Evolutionary conservation across 1,284 basidiomycete genomes (phyloP).

Genomic region (Leccinum pachyderme): DNA sequence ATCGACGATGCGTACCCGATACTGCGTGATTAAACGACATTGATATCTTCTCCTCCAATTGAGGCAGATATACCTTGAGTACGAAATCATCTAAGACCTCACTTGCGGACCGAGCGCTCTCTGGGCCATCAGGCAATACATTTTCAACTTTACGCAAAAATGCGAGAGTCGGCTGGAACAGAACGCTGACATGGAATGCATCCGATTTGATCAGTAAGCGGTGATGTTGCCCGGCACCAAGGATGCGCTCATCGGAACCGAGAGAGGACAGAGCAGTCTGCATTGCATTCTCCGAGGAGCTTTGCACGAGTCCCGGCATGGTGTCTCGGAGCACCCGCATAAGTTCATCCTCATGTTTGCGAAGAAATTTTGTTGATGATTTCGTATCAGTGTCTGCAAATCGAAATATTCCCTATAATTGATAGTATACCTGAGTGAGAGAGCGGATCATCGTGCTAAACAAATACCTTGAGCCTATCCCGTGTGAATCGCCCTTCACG

Average conservation of each 20-base stretch:
- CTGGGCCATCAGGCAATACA: conserved; percentile 72
- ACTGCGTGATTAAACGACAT: conserved; percentile 85
- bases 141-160: conserved; percentile 78
- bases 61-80: conserved; percentile 88
- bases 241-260: conserved; percentile 68
- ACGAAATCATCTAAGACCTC: conserved; percentile 93
- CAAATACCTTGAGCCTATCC: conserved; percentile 73
- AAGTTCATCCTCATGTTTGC: conserved; percentile 82
- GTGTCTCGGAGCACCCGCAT: conserved; percentile 84
- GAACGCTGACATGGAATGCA: conserved; percentile 90
- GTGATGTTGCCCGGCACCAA: conserved; percentile 76
- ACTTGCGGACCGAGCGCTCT: conserved; percentile 70
- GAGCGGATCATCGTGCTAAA: conserved; percentile 2
- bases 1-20: conserved; percentile 51
- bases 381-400: conserved; percentile 87
- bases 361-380: conserved; percentile 64
- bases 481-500: conserved; percentile 77
- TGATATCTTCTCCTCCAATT: conserved; percentile 93
- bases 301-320: conserved; percentile 90
- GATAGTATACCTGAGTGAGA: conserved; percentile 6
- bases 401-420: conserved; percentile 76
- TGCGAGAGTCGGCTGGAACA: conserved; percentile 90
- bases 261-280: conserved; percentile 61
- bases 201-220: conserved; percentile 86
- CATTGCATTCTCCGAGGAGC: conserved; percentile 56